These are phyloP conservation scores for Thalassiosira delicatula DNA, from an alignment of 352 stramenopile genomes.

Conservation along the genomic window DNA sequence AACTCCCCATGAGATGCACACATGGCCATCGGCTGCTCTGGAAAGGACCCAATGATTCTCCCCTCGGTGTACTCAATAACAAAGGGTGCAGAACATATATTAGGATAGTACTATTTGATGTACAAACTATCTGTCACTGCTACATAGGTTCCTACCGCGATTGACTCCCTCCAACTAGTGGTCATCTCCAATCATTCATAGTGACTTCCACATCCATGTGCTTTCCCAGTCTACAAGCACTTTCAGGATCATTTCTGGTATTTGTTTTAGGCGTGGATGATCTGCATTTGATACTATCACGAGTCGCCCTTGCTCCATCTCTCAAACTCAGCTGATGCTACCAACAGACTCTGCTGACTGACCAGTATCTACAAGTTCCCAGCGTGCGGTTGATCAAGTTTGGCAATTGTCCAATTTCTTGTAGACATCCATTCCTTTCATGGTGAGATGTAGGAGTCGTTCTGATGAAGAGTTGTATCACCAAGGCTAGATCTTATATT, in stretches of 20 bases:
- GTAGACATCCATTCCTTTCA: not conserved
- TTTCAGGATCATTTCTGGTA: not conserved
- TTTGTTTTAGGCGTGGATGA: not conserved
- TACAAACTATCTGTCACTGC: slow-evolving; percentile 25
- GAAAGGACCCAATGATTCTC: not conserved
- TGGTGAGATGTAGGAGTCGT: not conserved
- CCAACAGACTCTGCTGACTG: no score
- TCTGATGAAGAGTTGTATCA: no score
- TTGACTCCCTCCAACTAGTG: not conserved
- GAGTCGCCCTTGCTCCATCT: not conserved
- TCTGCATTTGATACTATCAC: not conserved
- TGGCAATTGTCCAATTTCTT: no score
- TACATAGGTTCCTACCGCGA: not conserved
- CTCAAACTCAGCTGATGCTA: not conserved
- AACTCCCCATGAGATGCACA: slow-evolving; percentile 13
- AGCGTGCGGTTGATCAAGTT: no score
- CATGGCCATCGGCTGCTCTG: not conserved
- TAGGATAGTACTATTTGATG: slow-evolving; percentile 8
- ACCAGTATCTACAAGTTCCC: no score
- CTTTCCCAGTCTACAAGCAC: not conserved
- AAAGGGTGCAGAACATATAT: slow-evolving; percentile 17
- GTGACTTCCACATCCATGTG: slow-evolving; percentile 28
- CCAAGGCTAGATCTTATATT: no score
- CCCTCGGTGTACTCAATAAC: not conserved
- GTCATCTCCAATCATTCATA: not conserved